Evolutionary conservation across 305 asterid genomes (phyloP).

Genomic region (Fraxinus latifolia): DNA sequence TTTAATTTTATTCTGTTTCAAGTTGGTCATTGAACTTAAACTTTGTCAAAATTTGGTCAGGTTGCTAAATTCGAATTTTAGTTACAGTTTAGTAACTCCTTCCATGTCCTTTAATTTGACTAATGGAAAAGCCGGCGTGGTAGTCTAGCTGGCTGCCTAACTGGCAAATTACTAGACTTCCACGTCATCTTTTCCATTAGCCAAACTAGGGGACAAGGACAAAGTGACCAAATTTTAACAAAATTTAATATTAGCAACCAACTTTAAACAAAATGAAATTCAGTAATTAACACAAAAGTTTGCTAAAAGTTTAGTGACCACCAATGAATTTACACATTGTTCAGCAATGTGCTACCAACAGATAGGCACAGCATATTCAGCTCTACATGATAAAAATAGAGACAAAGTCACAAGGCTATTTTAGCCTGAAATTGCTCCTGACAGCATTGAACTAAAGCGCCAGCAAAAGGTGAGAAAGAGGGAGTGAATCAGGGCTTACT

Average conservation of each 20-base stretch:
- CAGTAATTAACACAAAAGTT: neutral
- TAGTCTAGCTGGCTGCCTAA: neutral
- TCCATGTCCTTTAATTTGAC: neutral
- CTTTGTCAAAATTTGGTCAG: neutral
- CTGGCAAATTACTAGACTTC: neutral
- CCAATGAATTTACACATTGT: neutral
- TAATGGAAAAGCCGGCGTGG: neutral
- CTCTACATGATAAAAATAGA: conserved; percentile 8
- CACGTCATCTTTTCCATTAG: neutral
- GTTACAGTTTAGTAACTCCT: neutral
- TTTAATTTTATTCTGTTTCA: neutral
- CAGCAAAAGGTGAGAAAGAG: neutral
- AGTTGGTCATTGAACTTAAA: neutral
- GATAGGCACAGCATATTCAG: neutral
- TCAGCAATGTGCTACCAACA: neutral
- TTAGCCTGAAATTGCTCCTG: neutral
- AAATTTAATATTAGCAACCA: neutral
- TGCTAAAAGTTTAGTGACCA: neutral
- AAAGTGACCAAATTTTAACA: neutral
- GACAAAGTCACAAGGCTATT: neutral
- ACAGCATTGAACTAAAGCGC: neutral
- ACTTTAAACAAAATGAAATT: neutral
- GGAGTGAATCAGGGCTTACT: conserved; percentile 37
- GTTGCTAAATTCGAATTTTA: neutral
- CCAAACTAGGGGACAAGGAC: neutral